Evolutionary conservation across 176 grass and related monocot species (phyloP).

Genomic region (Alloteropsis semialata): DNA sequence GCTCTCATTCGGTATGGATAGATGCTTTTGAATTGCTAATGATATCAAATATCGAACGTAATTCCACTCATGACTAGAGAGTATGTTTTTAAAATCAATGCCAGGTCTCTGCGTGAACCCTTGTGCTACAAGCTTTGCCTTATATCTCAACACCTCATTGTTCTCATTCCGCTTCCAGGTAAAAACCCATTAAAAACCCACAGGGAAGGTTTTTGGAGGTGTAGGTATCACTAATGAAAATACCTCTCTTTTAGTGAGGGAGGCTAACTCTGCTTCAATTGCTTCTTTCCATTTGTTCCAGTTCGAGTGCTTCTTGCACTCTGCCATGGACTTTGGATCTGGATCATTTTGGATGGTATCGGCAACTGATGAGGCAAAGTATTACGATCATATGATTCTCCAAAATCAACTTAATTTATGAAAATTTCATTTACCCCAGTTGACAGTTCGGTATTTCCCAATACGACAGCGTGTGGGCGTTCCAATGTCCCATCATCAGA

Average conservation of each 20-base stretch:
- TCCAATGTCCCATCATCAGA: too few relatives aligned
- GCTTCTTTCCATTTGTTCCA: background rate
- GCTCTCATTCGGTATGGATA: too few relatives aligned
- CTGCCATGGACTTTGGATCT: background rate
- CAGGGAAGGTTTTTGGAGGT: too few relatives aligned
- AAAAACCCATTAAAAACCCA: background rate
- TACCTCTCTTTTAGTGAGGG: background rate
- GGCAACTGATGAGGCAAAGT: background rate
- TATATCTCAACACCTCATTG: too few relatives aligned
- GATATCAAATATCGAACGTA: too few relatives aligned
- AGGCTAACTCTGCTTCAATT: background rate
- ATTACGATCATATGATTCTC: background rate
- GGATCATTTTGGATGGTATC: background rate
- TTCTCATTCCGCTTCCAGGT: too few relatives aligned
- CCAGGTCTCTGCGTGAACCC: too few relatives aligned
- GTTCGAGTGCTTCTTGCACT: background rate
- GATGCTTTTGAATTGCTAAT: too few relatives aligned
- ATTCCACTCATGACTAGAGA: too few relatives aligned
- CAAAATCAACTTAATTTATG: background rate
- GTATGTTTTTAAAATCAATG: too few relatives aligned
- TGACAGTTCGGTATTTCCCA: background rate
- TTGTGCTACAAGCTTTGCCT: too few relatives aligned
- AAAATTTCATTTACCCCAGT: background rate
- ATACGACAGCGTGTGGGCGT: background rate
- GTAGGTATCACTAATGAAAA: too few relatives aligned